phyloP scores from a whole-genome alignment of 805 yeast genomes.

The Barnettozyma salicaria region DNA sequence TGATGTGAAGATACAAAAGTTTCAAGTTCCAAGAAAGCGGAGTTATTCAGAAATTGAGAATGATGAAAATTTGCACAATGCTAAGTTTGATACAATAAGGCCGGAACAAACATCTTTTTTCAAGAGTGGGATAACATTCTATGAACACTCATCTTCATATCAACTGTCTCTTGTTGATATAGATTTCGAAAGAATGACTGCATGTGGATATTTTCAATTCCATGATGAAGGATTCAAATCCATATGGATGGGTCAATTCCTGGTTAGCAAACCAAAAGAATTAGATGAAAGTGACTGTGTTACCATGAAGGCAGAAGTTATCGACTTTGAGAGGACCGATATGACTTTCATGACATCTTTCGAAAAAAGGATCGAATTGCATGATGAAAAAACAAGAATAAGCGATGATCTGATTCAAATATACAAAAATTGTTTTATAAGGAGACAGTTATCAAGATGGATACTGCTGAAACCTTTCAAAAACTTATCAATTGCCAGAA shows the following conservation, averaged over 20 bases:
- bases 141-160: conserved; percentile 5
- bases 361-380: conserved; percentile 3
- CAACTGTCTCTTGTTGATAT: conserved; percentile 9
- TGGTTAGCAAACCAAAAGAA: background rate
- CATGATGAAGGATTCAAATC: background rate
- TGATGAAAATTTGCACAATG: conserved; percentile 10
- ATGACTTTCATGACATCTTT: conserved; percentile 11
- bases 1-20: background rate
- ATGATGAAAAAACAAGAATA: background rate
- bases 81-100: conserved; percentile 13
- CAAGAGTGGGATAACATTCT: conserved; percentile 14
- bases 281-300: no score
- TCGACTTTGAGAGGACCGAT: conserved; percentile 21
- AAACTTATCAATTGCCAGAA: conserved; percentile 4
- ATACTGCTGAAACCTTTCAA: conserved; percentile 18
- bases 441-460: conserved; percentile 21
- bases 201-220: conserved; percentile 7
- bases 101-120: conserved; percentile 14
- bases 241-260: conserved; percentile 1
- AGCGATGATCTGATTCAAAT: conserved; percentile 7
- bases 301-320: conserved; percentile 13
- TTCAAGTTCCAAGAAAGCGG: background rate
- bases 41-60: background rate
- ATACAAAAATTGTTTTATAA: conserved; percentile 10
- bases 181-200: conserved; percentile 3